Evolutionary conservation across 768 basidiomycete species (phyloP).

Genomic region (Suillus subluteus): DNA sequence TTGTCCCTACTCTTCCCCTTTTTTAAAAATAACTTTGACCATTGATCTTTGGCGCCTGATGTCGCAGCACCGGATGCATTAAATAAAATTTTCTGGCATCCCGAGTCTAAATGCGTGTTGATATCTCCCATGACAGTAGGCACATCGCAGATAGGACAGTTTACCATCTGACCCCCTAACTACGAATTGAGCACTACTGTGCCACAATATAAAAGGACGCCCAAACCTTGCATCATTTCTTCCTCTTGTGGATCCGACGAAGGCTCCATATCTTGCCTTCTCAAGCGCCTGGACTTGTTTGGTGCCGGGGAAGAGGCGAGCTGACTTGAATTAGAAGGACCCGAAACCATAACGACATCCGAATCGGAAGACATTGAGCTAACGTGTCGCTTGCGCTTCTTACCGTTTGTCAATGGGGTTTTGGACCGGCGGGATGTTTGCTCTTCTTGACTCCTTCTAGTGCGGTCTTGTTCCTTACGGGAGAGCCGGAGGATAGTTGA

Average conservation of each 20-base stretch:
- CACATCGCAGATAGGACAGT: slow-evolving; percentile 66
- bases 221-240: slow-evolving; percentile 26
- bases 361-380: slow-evolving; percentile 27
- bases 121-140: slow-evolving; percentile 50
- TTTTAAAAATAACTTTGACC: slow-evolving; percentile 47
- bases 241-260: slow-evolving; percentile 38
- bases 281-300: slow-evolving; percentile 21
- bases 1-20: slow-evolving; percentile 49
- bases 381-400: slow-evolving; percentile 40
- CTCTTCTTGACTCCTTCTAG: slow-evolving; percentile 11
- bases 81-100: slow-evolving; percentile 25
- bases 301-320: slow-evolving; percentile 24
- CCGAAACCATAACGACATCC: slow-evolving; percentile 33
- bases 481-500: slow-evolving; percentile 47
- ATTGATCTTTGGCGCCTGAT: slow-evolving; percentile 35
- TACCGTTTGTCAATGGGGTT: slow-evolving; percentile 25
- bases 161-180: slow-evolving; percentile 42
- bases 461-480: slow-evolving; percentile 33
- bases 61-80: slow-evolving; percentile 27
- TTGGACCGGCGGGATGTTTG: slow-evolving; percentile 23
- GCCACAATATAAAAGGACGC: neutral
- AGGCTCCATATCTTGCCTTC: slow-evolving; percentile 23
- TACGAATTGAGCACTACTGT: slow-evolving; percentile 1
- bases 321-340: slow-evolving; percentile 35
- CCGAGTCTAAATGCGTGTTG: slow-evolving; percentile 65